phyloP scores from a whole-genome alignment of 768 basidiomycete genomes.

The Cystoderma amianthinum region DNA sequence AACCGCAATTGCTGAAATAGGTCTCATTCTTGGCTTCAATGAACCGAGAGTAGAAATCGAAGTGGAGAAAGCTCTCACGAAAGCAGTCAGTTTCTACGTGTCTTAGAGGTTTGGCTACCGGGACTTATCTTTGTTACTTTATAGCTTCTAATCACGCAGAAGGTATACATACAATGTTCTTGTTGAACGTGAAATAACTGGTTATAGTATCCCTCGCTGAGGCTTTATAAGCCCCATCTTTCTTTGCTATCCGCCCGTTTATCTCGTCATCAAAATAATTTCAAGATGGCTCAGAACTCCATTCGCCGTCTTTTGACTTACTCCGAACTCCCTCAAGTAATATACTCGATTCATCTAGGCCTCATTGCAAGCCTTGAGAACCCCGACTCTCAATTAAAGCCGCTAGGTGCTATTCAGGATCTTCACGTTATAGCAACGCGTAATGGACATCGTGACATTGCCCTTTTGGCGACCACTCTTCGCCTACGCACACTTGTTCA shows the following conservation, averaged over 20 bases:
- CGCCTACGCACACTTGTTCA: slow-evolving; percentile 51
- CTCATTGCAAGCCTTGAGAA: slow-evolving; percentile 33
- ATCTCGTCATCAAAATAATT: slow-evolving; percentile 39
- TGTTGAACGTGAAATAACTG: background rate
- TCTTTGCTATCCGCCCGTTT: slow-evolving; percentile 58
- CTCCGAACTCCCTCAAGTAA: slow-evolving; percentile 42
- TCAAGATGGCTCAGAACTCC: slow-evolving; percentile 53
- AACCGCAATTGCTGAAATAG: slow-evolving; percentile 64
- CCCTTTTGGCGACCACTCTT: slow-evolving; percentile 45
- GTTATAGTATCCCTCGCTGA: slow-evolving; percentile 55
- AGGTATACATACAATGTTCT: slow-evolving; percentile 28
- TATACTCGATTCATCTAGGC: slow-evolving; percentile 51
- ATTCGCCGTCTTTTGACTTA: slow-evolving; percentile 45
- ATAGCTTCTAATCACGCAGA: slow-evolving; percentile 52
- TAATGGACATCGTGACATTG: slow-evolving; percentile 32
- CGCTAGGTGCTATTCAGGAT: slow-evolving; percentile 25
- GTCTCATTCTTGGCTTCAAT: slow-evolving; percentile 42
- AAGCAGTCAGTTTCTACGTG: slow-evolving; percentile 54
- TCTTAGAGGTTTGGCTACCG: no score
- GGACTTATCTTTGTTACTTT: no score
- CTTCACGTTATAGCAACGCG: slow-evolving; percentile 18
- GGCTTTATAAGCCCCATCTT: slow-evolving; percentile 51
- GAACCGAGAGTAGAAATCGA: slow-evolving; percentile 53
- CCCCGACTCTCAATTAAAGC: slow-evolving; percentile 11
- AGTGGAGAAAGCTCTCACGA: slow-evolving; percentile 62